Base-by-base conservation (phyloP, 306 rosid species). In the Fagus sylvatica region DNA sequence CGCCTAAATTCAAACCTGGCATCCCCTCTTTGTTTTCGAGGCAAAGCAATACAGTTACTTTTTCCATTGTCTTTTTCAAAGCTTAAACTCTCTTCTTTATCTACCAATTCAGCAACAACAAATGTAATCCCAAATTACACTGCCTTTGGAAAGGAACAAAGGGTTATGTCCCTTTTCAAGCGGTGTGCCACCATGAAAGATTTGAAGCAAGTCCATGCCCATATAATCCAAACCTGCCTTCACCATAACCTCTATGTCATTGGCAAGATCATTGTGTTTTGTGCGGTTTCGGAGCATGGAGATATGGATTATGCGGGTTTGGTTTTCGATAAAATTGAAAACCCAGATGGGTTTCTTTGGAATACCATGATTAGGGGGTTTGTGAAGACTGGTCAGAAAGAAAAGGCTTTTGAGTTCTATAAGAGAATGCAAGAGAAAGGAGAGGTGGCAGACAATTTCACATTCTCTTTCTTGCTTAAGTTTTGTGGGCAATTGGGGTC, bases 341-440 rank as follows among this genome's bases (percentile, higher is more conserved):
- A 81, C 76, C 90, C 97, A 5, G 93, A 93, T 61, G 84, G 80
- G 7, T 93, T 91, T 79, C 77, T 87, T 2, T 90, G 89, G 88
- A 91, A 93, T 65, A 83, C 97, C 57, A 90, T 90, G 88, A 88
- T 91, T 32, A 90, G 98, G 61, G 98, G 93, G 17, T 87, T 87
- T 69, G 93, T 90, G 28, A 88, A 82, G 42, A 71, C 81, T 10
- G 5, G 12, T 53, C 73, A 81, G 73, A 85, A 89, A 12, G 61
- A 54, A 37, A 82, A 48, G 1, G 90, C 96, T 46, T 53, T 93
- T 70, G 59, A 69, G 70, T 90, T 87, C 51, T 90, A 73, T 70
- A 84, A 41, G 76, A 83, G 71, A 79, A 91, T 93, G 96, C 86
- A 71, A 61, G 66, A 53, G 43, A 68, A 41, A 10, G 83, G 57